These are phyloP conservation scores for Ustulina deusta DNA, from an alignment of 2,329 filamentous ascomycete species.

Conservation along the genomic window DNA sequence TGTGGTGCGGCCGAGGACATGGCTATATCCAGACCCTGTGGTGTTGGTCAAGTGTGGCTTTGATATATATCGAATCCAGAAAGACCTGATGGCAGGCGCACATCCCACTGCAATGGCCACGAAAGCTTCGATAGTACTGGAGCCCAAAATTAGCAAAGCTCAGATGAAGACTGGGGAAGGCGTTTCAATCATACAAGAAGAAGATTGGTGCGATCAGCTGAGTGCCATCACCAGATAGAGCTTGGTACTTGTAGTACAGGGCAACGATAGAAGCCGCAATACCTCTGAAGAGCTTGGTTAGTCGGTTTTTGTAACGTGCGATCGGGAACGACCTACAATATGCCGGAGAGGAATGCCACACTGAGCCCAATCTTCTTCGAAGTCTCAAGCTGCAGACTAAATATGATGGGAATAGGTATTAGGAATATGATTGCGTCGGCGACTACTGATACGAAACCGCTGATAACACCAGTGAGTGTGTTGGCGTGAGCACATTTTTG, in stretches of 20 bases:
- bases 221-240: conserved; percentile 8
- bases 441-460: conserved; percentile 13
- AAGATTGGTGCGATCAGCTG: conserved; percentile 20
- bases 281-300: background rate
- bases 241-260: conserved; percentile 15
- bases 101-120: conserved; percentile 11
- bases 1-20: background rate
- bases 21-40: conserved; percentile 7
- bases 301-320: background rate
- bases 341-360: conserved; percentile 23
- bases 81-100: conserved; percentile 13
- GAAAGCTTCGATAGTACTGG: conserved; percentile 16
- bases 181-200: conserved; percentile 6
- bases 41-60: background rate
- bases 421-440: conserved; percentile 21
- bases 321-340: conserved; percentile 1
- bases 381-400: conserved; percentile 5
- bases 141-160: background rate
- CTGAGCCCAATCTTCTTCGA: conserved; percentile 28
- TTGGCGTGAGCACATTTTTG: conserved; percentile 8
- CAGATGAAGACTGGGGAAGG: background rate
- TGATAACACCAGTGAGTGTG: conserved; percentile 13
- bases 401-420: conserved; percentile 18
- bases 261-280: conserved; percentile 17
- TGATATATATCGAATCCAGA: conserved; percentile 16